A percentile compares a stretch with the other conserved stretches of the same genome.
Evolutionary conservation across 1,284 basidiomycete genomes (phyloP).

Genomic region (Malassezia cuniculi): DNA sequence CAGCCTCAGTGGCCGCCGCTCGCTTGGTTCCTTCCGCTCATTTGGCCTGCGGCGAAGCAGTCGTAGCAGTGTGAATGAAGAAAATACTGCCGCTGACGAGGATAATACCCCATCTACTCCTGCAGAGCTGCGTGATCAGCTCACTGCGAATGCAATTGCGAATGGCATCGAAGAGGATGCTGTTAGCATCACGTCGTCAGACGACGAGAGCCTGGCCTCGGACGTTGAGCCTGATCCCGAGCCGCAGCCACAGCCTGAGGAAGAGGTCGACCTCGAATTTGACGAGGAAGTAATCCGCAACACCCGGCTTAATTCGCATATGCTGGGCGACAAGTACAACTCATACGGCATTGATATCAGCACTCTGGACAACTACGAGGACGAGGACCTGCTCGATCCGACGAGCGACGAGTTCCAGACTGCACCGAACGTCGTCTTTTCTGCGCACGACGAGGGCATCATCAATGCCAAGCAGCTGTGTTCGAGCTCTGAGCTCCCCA

Average conservation of each 20-base stretch:
- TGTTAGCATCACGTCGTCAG: slow-evolving; percentile 3
- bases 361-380: slow-evolving; percentile 12
- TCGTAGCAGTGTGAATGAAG: too few relatives aligned
- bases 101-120: too few relatives aligned
- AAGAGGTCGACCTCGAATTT: slow-evolving; percentile 2
- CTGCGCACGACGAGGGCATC: background rate
- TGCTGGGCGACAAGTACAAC: background rate
- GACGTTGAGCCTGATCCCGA: slow-evolving; percentile 4
- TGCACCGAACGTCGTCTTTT: slow-evolving; percentile 14
- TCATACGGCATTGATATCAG: background rate
- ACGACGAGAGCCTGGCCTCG: slow-evolving; percentile 9
- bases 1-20: too few relatives aligned
- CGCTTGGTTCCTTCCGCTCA: too few relatives aligned
- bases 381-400: slow-evolving; percentile 13
- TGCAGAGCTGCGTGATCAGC: too few relatives aligned
- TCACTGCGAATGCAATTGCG: too few relatives aligned
- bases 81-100: too few relatives aligned
- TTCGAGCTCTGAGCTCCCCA: too few relatives aligned
- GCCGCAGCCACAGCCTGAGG: too few relatives aligned
- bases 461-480: slow-evolving; percentile 2
- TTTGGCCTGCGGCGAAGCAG: too few relatives aligned
- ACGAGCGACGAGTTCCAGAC: slow-evolving; percentile 13
- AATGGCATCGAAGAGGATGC: background rate
- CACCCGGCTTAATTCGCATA: slow-evolving; percentile 10
- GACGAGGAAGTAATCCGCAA: slow-evolving; percentile 6